Evolutionary conservation across 23 red algal species (phyloP), one percentile per base, ranked within the genome.

Genomic region (Rhodosorus marinus): DNA sequence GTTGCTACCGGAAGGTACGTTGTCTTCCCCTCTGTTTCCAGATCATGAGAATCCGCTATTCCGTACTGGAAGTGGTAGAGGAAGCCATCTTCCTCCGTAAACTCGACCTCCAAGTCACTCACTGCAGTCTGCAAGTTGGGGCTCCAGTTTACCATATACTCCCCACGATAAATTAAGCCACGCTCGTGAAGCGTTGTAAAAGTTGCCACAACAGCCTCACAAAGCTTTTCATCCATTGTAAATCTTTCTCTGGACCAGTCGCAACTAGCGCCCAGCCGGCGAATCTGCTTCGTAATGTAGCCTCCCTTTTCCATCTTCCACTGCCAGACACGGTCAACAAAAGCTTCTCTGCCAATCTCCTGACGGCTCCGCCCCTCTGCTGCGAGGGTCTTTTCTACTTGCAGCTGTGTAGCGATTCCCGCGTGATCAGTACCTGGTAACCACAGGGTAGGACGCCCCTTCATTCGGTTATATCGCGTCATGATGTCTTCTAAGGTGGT

Each of bases 81-180:
- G n/a, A 55, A 81, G 9, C 88, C 88, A 22, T 71, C 53, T 62
- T 95, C 88, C 35, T 95, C 88, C 0, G 8, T 24, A 55, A 83
- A 83, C 23, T 95, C 88, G 26, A 95, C 88, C 62, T 95, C 88
- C 51, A 95, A 57, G 56, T 95, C 88, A 41, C 67, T 75, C 24
- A 95, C 88, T 1, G 88, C 88, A 17, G 88, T 95, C n/a, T 63
- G 57, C 11, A 95, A 64, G 7, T 34, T 77, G 20, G 88, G 88
- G 47, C 77, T 83, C 88, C 88, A 95, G 41, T 95, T 95, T 4
- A 95, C 88, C 77, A 95, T 84, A 46, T 95, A 95, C 20, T 60
- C 38, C 4, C 88, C 88, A 36, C 68, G 72, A 53, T 95, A 95
- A 21, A 95, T 64, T 47, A 84, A 53, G 25, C 78, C 88, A 29